Base-by-base conservation (phyloP, 2,329 filamentous ascomycete species). In the Cercospora janseana region DNA sequence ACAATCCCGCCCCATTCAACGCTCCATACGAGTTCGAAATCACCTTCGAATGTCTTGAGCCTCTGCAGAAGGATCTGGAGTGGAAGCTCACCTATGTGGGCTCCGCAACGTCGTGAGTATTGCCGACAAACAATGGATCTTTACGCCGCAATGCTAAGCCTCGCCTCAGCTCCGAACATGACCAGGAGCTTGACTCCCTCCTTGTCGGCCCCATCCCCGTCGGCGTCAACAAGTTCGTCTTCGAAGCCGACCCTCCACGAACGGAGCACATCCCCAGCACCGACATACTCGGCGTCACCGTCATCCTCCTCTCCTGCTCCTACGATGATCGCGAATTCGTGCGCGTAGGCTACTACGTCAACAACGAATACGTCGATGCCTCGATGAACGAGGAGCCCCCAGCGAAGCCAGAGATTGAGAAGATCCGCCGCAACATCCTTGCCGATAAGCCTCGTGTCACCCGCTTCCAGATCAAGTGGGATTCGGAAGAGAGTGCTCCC, bases 81-180 rank as follows among this genome's bases (percentile, higher is more conserved):
- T 98, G 93, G 93, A 98, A 98, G 75, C 79, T 98, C 65, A 98
- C 90, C 70, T 98, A 98, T 65, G 93, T 98, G 68, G 94, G 93
- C 66, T 98, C 93, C 62, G 93, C 94, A 58, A 97, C 92, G 50
- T 95, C 89, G 87, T 95, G 79, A 77, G 87, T 79, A 41, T 18
- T 21, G 4, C 21, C 12, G n/a, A 32, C 9, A 4, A 15, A 7
- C 13, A n/a, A n/a, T n/a, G n/a, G n/a, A n/a, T n/a, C n/a, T n/a
- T n/a, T n/a, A n/a, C n/a, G n/a, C n/a, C n/a, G n/a, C n/a, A n/a
- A n/a, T 34, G 49, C 55, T 55, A 21, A 57, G 28, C 29, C 1
- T 24, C 46, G 23, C 47, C 12, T 49, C 61, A 95, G 89, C 56
- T 90, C 93, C 68, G 90, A 97, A 71, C 91, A 97, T 69, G 93